Base-by-base conservation (phyloP, 169 alveolate genomes). In the Plasmodium berghei region DNA sequence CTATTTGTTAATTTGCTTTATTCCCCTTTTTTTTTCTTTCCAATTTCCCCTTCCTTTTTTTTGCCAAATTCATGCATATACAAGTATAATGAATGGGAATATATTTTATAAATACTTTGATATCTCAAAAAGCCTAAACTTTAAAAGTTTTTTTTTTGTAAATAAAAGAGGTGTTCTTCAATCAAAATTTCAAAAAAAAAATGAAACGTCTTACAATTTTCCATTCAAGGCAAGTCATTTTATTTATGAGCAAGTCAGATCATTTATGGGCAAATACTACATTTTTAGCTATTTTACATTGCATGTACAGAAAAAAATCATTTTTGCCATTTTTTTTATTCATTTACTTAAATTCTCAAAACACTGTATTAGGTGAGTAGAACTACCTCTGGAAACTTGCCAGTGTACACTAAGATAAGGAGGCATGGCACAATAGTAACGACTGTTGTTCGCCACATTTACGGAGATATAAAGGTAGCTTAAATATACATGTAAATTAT, bases 381-480 rank as follows among this genome's bases (percentile, higher is more conserved):
- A 34, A 95, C 97, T 5, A 94, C 97, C 9, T 95, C 97, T 0
- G 97, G 97, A 26, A 95, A 95, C 71, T 87, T 95, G 20, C 96
- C 97, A 9, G 97, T 95, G n/a, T 95, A 95, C 61, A 85, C 95
- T 18, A 93, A 93, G 72, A 95, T 95, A 6, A 48, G 95, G 14
- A 93, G 94, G 34, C 97, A 95, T 64, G 97, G 97, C 20, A 95
- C 97, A n/a, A 88, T 90, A 16, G 95, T 94, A 2, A 93, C 96
- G 46, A 95, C 97, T 0, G 94, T 92, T 9, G 92, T 95, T 20
- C 85, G 97, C 12, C 97, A 92, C 61, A 93, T 94, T 16, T 92
- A 92, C 54, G 97, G 97, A 10, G 97, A 95, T 59, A 90, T 95
- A 26, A 88, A 91, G 55, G 97, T 95, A 20, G 55, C 49, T 77